Conservation (phyloP, 129 eudicot genomes). For the Scalesia atractyloides region DNA sequence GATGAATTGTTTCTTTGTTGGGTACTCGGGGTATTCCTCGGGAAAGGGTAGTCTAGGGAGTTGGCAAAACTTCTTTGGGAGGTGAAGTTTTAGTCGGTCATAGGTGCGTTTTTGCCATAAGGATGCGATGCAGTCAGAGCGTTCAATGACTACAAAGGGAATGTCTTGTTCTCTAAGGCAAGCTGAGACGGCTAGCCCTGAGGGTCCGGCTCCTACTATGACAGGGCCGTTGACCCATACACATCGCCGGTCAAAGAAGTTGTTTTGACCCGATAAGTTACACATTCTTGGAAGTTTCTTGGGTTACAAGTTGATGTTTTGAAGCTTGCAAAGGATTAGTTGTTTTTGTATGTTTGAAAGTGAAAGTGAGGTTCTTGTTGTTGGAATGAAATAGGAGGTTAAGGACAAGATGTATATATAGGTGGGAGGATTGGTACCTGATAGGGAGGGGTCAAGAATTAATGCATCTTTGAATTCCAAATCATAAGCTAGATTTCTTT, state of each 20-base stretch:
- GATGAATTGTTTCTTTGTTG: slow-evolving; percentile 20
- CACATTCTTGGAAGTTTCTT: slow-evolving; percentile 22
- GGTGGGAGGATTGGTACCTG: slow-evolving; percentile 25
- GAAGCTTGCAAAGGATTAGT: slow-evolving; percentile 17
- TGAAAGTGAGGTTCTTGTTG: slow-evolving; percentile 28
- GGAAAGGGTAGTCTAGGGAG: slow-evolving; percentile 24
- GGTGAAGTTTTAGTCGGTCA: slow-evolving; percentile 24
- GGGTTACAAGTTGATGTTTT: slow-evolving; percentile 4
- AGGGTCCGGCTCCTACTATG: slow-evolving; percentile 24
- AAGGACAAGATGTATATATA: slow-evolving; percentile 45
- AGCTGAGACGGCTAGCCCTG: slow-evolving; percentile 22
- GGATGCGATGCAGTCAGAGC: slow-evolving; percentile 26
- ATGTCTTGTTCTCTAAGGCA: slow-evolving; percentile 17
- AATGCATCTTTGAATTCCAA: slow-evolving; percentile 39
- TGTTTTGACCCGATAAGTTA: neutral
- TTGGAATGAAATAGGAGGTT: slow-evolving; percentile 40
- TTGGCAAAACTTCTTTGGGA: slow-evolving; percentile 22
- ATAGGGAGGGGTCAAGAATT: slow-evolving; percentile 21
- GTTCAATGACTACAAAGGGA: slow-evolving; percentile 26
- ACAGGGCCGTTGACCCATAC: slow-evolving; percentile 25
- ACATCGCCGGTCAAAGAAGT: neutral
- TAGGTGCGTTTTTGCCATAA: slow-evolving; percentile 24
- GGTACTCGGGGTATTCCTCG: slow-evolving; percentile 20
- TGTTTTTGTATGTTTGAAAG: slow-evolving; percentile 25
- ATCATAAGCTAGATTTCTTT: slow-evolving; percentile 33